Evolutionary conservation across 768 basidiomycete species (phyloP).

Genomic region (Serendipita vermifera): DNA sequence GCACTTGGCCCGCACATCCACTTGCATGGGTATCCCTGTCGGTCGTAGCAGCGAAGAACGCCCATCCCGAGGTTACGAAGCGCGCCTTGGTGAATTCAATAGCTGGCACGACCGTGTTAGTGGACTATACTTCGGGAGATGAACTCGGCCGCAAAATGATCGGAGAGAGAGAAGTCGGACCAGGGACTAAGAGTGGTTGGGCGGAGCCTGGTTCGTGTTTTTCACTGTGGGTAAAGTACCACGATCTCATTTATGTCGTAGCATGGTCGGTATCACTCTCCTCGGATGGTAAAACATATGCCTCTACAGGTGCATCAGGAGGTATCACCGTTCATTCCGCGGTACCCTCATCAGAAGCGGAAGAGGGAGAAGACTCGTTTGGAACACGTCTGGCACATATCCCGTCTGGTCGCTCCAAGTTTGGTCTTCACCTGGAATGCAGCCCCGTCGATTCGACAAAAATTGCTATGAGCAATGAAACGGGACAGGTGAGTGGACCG

Average conservation of each 20-base stretch:
- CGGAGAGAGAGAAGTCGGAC: neutral
- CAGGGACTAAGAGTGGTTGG: neutral
- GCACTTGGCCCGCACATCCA: neutral
- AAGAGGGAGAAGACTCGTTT: constrained; percentile 36
- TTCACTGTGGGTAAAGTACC: neutral
- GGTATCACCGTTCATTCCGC: constrained; percentile 65
- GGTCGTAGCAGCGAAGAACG: neutral
- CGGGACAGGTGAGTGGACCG: constrained; percentile 39
- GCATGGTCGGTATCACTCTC: constrained; percentile 81
- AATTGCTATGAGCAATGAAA: constrained; percentile 70
- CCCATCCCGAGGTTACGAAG: too few species aligned
- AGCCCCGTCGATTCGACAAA: constrained; percentile 58
- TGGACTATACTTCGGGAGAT: neutral
- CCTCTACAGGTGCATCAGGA: constrained; percentile 58
- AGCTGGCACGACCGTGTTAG: neutral
- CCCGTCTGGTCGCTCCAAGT: constrained; percentile 57
- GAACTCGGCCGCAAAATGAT: neutral
- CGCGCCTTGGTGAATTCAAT: neutral
- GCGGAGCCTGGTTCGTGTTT: neutral
- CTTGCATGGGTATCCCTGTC: constrained; percentile 2
- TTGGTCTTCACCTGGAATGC: constrained; percentile 62
- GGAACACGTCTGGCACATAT: constrained; percentile 48
- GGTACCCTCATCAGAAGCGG: constrained; percentile 21
- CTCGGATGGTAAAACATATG: constrained; percentile 59
- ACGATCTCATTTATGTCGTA: constrained; percentile 19